A percentile compares a stretch with the other conserved stretches of the same genome.
Conservation (phyloP, 2,329 filamentous ascomycete species). For the Huntiella abstrusa region DNA sequence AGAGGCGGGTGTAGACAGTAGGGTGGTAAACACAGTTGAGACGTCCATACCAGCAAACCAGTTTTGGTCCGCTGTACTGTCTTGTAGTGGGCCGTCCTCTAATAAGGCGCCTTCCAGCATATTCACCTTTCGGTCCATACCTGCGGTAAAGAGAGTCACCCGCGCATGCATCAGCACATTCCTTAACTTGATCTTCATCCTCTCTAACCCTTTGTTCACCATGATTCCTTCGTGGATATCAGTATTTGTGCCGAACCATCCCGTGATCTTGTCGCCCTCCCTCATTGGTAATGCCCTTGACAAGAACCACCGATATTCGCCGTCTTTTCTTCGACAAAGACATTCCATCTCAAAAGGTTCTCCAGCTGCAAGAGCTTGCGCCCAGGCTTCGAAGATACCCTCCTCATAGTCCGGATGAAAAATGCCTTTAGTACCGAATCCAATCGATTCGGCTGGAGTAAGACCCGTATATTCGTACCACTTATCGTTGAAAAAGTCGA, state of each 20-base stretch:
- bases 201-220: conserved; percentile 46
- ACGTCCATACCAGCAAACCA: conserved; percentile 42
- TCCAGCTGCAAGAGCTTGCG: conserved; percentile 44
- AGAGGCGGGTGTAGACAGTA: conserved; percentile 12
- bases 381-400: conserved; percentile 37
- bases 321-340: conserved; percentile 44
- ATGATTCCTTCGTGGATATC: conserved; percentile 56
- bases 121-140: conserved; percentile 40
- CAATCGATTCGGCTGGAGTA: conserved; percentile 40
- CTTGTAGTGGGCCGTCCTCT: conserved; percentile 16
- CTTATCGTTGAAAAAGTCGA: conserved; percentile 58
- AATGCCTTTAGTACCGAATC: conserved; percentile 39
- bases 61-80: conserved; percentile 5
- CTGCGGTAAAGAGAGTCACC: conserved; percentile 58
- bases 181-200: conserved; percentile 49
- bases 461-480: conserved; percentile 69
- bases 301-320: conserved; percentile 63
- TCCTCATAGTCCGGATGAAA: conserved; percentile 54
- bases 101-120: conserved; percentile 50
- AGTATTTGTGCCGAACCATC: conserved; percentile 65
- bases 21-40: conserved; percentile 38
- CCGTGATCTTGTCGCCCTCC: conserved; percentile 50
- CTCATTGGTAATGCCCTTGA: conserved; percentile 50
- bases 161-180: conserved; percentile 58
- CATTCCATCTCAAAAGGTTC: conserved; percentile 54